Evolutionary conservation across 2,329 filamentous ascomycete species (phyloP), one percentile per base, ranked within the genome.

Genomic region (Paracamarosporium sp.): DNA sequence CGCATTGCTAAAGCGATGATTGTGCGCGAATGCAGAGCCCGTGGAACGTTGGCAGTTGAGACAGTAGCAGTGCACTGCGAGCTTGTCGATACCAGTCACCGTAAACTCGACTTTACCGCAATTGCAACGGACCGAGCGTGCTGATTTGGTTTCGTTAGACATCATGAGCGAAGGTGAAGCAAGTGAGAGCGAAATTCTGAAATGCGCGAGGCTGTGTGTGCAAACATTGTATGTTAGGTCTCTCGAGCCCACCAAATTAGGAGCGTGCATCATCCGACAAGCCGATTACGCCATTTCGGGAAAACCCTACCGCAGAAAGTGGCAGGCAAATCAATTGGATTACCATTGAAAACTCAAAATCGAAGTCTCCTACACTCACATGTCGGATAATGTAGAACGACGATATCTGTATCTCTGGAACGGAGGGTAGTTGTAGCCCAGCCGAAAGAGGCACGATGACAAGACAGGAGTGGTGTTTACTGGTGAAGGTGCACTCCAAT

Each of bases 11-110:
- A 48, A 48, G 2, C 45, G 28, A 22, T 48, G 28, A 6, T 48
- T 48, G 27, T 48, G 45, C 22, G 45, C 45, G 13, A 48, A 48
- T 22, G 45, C 45, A 1, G 45, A 33, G 45, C 45, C 45, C 22
- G 45, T 48, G 0, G 45, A 20, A 28, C 45, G 45, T n/a, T 48
- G 28, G 28, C 45, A 48, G 30, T 48, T 48, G 1, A 22, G 5
- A 28, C 45, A 48, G 45, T 48, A 48, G 28, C 45, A 48, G 28
- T 48, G 45, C n/a, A 48, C 45, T 3, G 45, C 45, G 30, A 48
- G 45, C 28, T 35, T 48, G 30, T 48, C 45, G 31, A 35, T 36
- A 12, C 45, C 45, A 8, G 45, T 48, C 15, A 35, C 45, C 5
- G 27, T 48, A 6, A 48, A 22, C 2, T 4, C 25, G 31, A 48